phyloP scores from a whole-genome alignment of 1,139 yeast genomes.

The Scheffersomyces cryptocercus region DNA sequence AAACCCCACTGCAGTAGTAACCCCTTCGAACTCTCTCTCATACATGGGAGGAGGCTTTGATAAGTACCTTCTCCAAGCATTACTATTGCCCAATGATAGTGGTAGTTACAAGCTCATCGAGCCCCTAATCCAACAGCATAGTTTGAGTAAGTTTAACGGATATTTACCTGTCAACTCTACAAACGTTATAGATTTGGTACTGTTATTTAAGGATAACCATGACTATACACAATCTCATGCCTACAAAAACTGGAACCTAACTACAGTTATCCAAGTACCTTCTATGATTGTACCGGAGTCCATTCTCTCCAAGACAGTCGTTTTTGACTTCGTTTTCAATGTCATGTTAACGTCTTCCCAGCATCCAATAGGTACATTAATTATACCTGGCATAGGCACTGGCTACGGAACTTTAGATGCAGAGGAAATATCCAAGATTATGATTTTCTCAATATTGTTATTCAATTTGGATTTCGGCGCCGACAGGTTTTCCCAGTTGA shows the following conservation, averaged over 20 bases:
- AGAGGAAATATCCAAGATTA: slow-evolving; percentile 17
- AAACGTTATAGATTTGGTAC: slow-evolving; percentile 12
- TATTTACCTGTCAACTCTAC: slow-evolving; percentile 19
- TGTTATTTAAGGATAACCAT: slow-evolving; percentile 12
- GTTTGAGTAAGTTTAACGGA: slow-evolving; percentile 16
- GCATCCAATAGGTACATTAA: slow-evolving; percentile 10
- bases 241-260: slow-evolving; percentile 3
- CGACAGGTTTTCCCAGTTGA: slow-evolving; percentile 6
- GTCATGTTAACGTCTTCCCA: slow-evolving; percentile 10
- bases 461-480: slow-evolving; percentile 12
- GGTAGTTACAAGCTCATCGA: slow-evolving; percentile 14
- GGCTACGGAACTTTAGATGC: slow-evolving; percentile 26
- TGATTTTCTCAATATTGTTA: slow-evolving; percentile 21
- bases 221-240: slow-evolving; percentile 3
- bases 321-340: slow-evolving; percentile 25
- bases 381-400: slow-evolving; percentile 33
- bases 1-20: slow-evolving; percentile 5
- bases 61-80: slow-evolving; percentile 18
- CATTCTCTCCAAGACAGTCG: slow-evolving; percentile 2
- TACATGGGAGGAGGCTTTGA: slow-evolving; percentile 34
- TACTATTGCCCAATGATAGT: slow-evolving; percentile 5
- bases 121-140: slow-evolving; percentile 14
- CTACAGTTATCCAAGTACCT: slow-evolving; percentile 7
- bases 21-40: slow-evolving; percentile 27
- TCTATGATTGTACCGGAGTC: slow-evolving; percentile 17